phyloP scores from a whole-genome alignment of 352 stramenopile genomes.

The Thalassiosira sp. region DNA sequence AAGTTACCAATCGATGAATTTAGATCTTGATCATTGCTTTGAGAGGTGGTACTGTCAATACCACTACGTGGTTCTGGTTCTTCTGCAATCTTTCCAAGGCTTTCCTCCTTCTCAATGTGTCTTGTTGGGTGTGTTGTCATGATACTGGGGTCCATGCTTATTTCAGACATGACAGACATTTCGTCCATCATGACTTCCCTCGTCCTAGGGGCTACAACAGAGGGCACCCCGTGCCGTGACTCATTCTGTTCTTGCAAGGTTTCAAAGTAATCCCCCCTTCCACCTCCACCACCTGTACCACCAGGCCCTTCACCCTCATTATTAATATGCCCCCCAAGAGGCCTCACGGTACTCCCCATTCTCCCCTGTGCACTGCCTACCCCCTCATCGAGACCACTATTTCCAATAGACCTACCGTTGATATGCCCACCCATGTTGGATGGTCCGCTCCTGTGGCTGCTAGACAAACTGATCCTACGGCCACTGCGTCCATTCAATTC shows the following conservation, averaged over 20 bases:
- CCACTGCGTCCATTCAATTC: too few species aligned
- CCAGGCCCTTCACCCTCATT: neutral
- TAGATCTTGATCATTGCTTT: slow-evolving; percentile 1
- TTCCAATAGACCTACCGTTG: too few species aligned
- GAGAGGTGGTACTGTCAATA: too few species aligned
- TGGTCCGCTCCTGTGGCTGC: too few species aligned
- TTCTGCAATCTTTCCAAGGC: slow-evolving; percentile 8
- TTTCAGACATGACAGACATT: slow-evolving; percentile 12
- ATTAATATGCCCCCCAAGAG: neutral
- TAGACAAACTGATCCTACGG: too few species aligned
- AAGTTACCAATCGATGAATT: slow-evolving; percentile 1
- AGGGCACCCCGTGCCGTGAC: too few species aligned
- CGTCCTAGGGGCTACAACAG: neutral
- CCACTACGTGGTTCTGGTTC: too few species aligned
- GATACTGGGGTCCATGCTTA: slow-evolving; percentile 5
- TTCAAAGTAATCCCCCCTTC: neutral
- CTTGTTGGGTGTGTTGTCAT: neutral
- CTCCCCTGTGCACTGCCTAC: neutral
- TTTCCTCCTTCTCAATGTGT: neutral
- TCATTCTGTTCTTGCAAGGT: neutral
- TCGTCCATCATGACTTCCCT: too few species aligned
- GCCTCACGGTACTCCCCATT: neutral
- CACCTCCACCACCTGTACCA: neutral
- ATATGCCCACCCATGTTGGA: too few species aligned
- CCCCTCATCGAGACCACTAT: too few species aligned